These are phyloP conservation scores for Aspergillus sclerotioniger DNA, from an alignment of 495 filamentous ascomycete genomes.

Conservation along the genomic window DNA sequence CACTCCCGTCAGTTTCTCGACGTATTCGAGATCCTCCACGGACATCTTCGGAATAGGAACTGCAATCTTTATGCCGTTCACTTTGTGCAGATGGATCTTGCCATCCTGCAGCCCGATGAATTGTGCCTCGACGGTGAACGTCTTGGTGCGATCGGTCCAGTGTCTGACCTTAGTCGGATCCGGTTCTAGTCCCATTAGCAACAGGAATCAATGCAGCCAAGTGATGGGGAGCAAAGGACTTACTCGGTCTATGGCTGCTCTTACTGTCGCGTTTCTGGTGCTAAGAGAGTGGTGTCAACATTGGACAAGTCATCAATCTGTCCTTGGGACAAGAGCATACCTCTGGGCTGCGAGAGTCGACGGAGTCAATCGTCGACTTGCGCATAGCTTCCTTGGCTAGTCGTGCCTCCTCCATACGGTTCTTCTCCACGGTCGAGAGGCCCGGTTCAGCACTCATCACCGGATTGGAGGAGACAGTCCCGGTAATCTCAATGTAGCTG, in stretches of 20 bases:
- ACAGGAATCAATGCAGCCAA: background rate
- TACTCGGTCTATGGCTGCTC: conserved; percentile 68
- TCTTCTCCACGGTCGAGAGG: conserved; percentile 74
- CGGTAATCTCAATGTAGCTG: conserved; percentile 88
- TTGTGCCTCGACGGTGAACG: conserved; percentile 96
- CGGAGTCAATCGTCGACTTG: conserved; percentile 55
- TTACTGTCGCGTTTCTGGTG: conserved; percentile 67
- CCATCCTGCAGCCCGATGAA: conserved; percentile 88
- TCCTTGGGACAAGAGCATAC: conserved; percentile 41
- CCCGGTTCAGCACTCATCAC: conserved; percentile 61
- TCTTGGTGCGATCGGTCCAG: conserved; percentile 93
- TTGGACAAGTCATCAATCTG: background rate
- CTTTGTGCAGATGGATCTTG: conserved; percentile 97
- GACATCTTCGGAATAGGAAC: conserved; percentile 96
- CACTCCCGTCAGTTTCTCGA: conserved; percentile 79
- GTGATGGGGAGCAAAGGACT: conserved; percentile 36
- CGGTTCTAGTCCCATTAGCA: conserved; percentile 60
- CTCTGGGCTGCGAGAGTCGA: conserved; percentile 59
- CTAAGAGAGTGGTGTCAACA: conserved; percentile 34
- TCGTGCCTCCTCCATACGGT: conserved; percentile 77
- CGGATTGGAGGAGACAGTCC: conserved; percentile 46
- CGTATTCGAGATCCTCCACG: conserved; percentile 88
- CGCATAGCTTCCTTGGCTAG: conserved; percentile 72
- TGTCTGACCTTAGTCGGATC: conserved; percentile 79
- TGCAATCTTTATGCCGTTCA: conserved; percentile 97